Base-by-base conservation (phyloP, 2,329 filamentous ascomycete species). In the Penicillium vulpinum region DNA sequence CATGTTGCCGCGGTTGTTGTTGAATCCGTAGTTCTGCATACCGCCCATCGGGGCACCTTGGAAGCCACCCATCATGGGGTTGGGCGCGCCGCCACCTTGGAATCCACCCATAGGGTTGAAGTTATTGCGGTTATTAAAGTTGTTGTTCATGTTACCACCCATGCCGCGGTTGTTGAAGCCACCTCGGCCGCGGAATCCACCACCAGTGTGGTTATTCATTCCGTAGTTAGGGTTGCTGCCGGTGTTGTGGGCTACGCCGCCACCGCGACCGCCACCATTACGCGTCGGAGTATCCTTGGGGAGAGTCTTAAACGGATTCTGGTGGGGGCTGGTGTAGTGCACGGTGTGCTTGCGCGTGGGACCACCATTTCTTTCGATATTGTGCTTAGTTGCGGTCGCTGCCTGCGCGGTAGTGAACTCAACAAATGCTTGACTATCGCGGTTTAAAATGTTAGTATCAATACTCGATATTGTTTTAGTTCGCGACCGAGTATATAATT, bases 261-360 rank as follows among this genome's bases (percentile, higher is more conserved):
- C 47, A 26, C 33, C 77, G 46, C 81, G 78, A 73, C 85, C 81
- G 51, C 85, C 85, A 58, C 85, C 80, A 70, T 91, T 87, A 56
- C 90, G 85, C 65, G 84, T 83, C 0, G 90, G 91, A 0, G 89
- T 88, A 71, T 96, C 92, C 77, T 96, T 96, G 18, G 92, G 92
- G 5, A 95, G 78, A 0, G 92, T 97, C 63, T 89, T 88, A 83
- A 96, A 97, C 0, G 92, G 92, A 72, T 97, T 97, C 63, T 84
- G 82, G 46, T 85, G 83, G 0, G 91, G 87, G 62, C 85, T 88
- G 51, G 89, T 89, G 78, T 92, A 97, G 57, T 85, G 85, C 45
- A 90, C 85, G 1, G 81, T 83, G 62, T 89, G 83, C 70, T 83
- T 85, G 62, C 92, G 92, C 54, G 80, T 55, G 77, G 78, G 62